phyloP scores from a whole-genome alignment of 2,329 filamentous ascomycete species.

The Podosphaera leucotricha region DNA sequence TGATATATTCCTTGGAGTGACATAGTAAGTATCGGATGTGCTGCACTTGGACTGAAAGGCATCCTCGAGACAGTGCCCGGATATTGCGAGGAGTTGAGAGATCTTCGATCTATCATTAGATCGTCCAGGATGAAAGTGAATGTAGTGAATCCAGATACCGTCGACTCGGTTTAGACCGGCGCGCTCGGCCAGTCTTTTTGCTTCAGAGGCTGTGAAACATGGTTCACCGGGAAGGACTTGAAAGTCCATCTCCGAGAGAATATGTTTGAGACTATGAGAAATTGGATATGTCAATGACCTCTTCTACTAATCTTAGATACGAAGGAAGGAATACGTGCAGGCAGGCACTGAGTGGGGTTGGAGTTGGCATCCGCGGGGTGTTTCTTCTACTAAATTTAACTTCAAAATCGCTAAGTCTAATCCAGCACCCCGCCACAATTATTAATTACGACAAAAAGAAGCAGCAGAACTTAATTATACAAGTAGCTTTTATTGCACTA shows the following conservation, averaged over 20 bases:
- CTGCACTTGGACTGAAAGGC: constrained; percentile 8
- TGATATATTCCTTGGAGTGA: constrained; percentile 68
- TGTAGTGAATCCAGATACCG: constrained; percentile 14
- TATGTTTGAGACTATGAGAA: no score
- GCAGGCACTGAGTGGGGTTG: no score
- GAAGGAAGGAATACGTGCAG: no score
- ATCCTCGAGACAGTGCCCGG: constrained; percentile 6
- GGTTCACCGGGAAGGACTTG: constrained; percentile 11
- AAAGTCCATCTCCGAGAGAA: constrained; percentile 9
- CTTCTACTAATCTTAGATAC: no score
- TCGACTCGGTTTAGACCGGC: constrained; percentile 9
- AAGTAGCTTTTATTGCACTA: no score
- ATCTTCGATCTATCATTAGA: constrained; percentile 2
- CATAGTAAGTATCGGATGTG: constrained; percentile 23
- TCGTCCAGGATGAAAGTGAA: constrained; percentile 9
- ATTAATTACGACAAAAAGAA: no score
- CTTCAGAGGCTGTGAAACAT: constrained; percentile 13
- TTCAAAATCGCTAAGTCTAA: no score
- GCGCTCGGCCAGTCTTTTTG: constrained; percentile 10
- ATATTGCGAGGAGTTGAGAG: not conserved
- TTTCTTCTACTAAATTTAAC: no score
- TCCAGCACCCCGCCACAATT: no score
- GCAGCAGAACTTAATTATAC: no score
- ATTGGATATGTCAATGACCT: no score
- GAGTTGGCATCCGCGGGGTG: no score